Evolutionary conservation across 2,329 filamentous ascomycete genomes (phyloP).

Genomic region (Thelonectria discophora): DNA sequence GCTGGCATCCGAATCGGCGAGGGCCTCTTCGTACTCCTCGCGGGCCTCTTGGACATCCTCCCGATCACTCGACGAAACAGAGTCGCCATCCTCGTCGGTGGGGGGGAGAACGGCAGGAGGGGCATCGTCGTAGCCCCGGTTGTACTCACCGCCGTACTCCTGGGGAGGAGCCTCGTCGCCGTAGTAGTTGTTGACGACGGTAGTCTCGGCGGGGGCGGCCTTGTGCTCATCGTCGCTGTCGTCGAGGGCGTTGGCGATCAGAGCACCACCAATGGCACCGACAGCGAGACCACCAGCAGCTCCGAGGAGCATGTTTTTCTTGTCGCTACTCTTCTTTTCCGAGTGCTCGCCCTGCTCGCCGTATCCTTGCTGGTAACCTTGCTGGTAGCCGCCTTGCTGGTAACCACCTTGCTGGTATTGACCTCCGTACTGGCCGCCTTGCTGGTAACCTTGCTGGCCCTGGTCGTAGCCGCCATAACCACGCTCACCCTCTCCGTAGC

Average conservation of each 20-base stretch:
- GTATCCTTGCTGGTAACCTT: constrained; percentile 24
- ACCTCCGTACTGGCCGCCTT: too few species aligned
- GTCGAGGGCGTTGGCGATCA: constrained; percentile 63
- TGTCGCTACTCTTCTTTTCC: constrained; percentile 55
- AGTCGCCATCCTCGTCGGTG: constrained; percentile 53
- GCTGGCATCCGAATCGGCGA: constrained; percentile 55
- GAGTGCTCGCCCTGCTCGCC: constrained; percentile 32
- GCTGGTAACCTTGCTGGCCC: constrained; percentile 11
- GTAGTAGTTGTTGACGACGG: constrained; percentile 20
- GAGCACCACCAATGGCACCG: constrained; percentile 65
- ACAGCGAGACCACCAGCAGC: constrained; percentile 67
- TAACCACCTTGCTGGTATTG: background rate
- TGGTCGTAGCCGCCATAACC: constrained; percentile 24
- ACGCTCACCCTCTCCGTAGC: constrained; percentile 23
- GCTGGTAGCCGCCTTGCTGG: constrained; percentile 1
- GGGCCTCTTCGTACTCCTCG: constrained; percentile 55
- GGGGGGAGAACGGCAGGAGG: constrained; percentile 50
- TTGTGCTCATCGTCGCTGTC: constrained; percentile 38
- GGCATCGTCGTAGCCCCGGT: constrained; percentile 29
- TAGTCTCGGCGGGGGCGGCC: constrained; percentile 6
- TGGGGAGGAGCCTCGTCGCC: constrained; percentile 3
- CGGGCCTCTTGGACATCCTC: constrained; percentile 54
- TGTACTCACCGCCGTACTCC: constrained; percentile 32
- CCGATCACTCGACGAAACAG: constrained; percentile 53
- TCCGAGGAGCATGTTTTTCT: constrained; percentile 64